Percentiles rank a stretch among this genome's conserved stretches.
Conservation (phyloP, 2,329 filamentous ascomycete genomes). For the Epichloe gansuensis region DNA sequence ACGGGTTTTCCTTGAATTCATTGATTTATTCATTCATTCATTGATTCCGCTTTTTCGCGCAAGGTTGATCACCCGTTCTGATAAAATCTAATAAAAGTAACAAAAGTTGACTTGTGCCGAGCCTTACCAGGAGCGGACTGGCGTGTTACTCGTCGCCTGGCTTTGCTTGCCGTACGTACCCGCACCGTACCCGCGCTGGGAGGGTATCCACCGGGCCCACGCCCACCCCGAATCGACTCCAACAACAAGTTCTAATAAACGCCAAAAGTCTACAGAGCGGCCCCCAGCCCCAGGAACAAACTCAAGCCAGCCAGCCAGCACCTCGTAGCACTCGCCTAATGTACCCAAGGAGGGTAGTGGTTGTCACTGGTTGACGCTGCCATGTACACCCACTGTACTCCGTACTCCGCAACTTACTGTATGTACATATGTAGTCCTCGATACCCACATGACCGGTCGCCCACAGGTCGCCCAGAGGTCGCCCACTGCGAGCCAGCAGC, state of each 20-base stretch:
- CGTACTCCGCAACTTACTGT: too few relatives aligned
- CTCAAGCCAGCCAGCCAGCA: too few relatives aligned
- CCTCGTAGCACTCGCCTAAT: too few relatives aligned
- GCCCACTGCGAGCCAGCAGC: background rate
- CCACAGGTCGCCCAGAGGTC: background rate
- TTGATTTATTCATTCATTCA: too few relatives aligned
- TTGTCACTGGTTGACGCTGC: too few relatives aligned
- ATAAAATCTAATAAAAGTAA: too few relatives aligned
- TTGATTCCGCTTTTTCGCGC: too few relatives aligned
- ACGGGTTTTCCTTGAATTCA: background rate
- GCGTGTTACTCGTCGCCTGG: background rate
- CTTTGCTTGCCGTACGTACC: constrained; percentile 1
- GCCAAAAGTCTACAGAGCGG: too few relatives aligned
- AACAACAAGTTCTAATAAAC: background rate
- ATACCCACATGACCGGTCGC: background rate
- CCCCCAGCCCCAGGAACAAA: too few relatives aligned
- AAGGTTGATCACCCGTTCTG: too few relatives aligned
- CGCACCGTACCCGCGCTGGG: constrained; percentile 5
- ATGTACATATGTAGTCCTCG: background rate
- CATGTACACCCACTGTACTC: too few relatives aligned
- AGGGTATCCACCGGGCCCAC: background rate
- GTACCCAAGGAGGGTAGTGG: too few relatives aligned
- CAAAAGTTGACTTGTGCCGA: background rate
- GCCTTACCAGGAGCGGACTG: background rate
- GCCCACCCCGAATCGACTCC: background rate